These are phyloP conservation scores for Stephania cephalantha DNA, from an alignment of 164 flowering plant species.

Conservation along the genomic window DNA sequence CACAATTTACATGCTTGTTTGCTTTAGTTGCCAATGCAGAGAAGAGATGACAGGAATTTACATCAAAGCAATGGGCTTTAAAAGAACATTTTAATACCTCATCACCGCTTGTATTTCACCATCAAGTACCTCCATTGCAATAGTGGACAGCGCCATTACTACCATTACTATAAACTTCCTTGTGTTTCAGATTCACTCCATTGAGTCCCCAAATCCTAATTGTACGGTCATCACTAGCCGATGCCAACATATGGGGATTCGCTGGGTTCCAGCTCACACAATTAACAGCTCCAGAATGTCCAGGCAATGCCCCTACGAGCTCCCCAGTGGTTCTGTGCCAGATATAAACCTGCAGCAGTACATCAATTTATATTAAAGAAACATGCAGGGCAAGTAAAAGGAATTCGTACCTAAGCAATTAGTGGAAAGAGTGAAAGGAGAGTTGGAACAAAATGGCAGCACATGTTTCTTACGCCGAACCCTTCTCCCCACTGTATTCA, in stretches of 20 bases:
- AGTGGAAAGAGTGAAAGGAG: background rate
- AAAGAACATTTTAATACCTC: constrained; percentile 10
- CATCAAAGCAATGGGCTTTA: constrained; percentile 24
- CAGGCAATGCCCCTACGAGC: constrained; percentile 23
- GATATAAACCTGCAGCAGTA: constrained; percentile 27
- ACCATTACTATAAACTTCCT: constrained; percentile 20
- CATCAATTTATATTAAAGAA: background rate
- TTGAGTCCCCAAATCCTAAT: constrained; percentile 33
- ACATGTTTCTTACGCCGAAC: background rate
- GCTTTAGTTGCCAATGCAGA: constrained; percentile 23
- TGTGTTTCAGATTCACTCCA: constrained; percentile 15
- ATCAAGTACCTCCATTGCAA: constrained; percentile 25
- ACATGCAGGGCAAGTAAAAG: background rate
- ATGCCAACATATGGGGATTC: constrained; percentile 37
- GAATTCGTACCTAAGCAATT: background rate
- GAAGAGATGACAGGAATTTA: constrained; percentile 22
- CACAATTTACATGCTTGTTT: constrained; percentile 27
- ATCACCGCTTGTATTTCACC: background rate
- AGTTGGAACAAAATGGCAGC: background rate
- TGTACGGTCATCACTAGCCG: constrained; percentile 36
- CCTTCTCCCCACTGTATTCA: background rate
- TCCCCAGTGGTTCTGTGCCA: constrained; percentile 35
- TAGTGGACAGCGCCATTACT: constrained; percentile 21
- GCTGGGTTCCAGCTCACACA: constrained; percentile 36
- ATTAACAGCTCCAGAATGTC: constrained; percentile 36